Conservation (phyloP, 495 filamentous ascomycete genomes). For the Evernia prunastri region DNA sequence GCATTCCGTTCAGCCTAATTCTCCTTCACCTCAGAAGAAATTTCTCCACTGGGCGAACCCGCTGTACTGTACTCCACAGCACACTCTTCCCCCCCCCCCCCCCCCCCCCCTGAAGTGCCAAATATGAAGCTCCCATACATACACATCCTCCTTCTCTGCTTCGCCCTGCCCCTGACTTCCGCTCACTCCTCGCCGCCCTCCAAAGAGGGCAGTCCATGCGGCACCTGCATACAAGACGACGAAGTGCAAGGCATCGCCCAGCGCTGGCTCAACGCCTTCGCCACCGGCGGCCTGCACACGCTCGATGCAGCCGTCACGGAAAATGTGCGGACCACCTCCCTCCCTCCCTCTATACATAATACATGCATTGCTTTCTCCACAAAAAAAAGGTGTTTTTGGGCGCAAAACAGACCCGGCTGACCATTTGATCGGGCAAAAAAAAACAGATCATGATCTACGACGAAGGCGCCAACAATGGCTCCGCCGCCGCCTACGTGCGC, state of each 20-base stretch:
- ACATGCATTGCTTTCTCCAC: no score
- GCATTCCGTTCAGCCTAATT: background rate
- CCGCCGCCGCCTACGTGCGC: constrained; percentile 14
- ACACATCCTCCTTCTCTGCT: background rate
- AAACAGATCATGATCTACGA: constrained; percentile 22
- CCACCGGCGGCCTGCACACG: constrained; percentile 15
- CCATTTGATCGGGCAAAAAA: background rate
- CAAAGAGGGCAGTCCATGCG: background rate
- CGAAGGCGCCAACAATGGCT: constrained; percentile 18
- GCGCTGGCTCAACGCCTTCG: constrained; percentile 22
- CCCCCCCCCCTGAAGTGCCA: no score
- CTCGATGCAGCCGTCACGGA: constrained; percentile 16
- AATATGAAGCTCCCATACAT: background rate
- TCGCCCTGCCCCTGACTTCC: background rate
- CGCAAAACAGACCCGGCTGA: no score
- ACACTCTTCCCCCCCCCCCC: background rate
- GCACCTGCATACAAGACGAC: constrained; percentile 14
- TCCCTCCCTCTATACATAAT: no score
- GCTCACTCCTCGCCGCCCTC: background rate
- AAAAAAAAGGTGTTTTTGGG: no score
- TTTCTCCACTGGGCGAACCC: background rate
- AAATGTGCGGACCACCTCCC: no score
- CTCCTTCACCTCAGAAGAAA: background rate
- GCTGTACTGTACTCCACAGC: background rate
- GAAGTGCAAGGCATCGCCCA: constrained; percentile 15